phyloP scores from a whole-genome alignment of 257 asterid species.

The Plantago elongata region DNA sequence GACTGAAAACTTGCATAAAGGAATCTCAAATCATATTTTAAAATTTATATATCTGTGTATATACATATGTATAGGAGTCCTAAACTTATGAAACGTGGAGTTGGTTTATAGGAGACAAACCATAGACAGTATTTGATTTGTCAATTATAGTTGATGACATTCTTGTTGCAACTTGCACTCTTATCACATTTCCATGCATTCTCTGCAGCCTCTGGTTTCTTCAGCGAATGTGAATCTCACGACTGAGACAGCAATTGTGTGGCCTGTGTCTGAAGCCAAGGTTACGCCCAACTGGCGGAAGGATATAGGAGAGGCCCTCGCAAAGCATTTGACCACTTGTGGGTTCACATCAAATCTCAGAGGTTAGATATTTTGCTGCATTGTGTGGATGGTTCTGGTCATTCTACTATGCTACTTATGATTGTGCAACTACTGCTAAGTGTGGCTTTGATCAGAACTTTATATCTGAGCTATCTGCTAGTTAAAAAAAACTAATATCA shows the following conservation, averaged over 20 bases:
- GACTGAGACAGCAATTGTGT: constrained; percentile 86
- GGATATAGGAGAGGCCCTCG: constrained; percentile 86
- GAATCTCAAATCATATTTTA: too few relatives aligned
- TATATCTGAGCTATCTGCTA: constrained; percentile 8
- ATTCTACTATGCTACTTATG: constrained; percentile 17
- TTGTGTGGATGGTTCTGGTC: constrained; percentile 15
- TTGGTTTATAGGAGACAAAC: background rate
- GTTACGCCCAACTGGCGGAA: constrained; percentile 73
- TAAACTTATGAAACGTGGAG: background rate
- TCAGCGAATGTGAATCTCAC: constrained; percentile 89
- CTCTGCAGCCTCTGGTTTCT: constrained; percentile 78
- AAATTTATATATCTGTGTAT: background rate
- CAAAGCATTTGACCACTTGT: constrained; percentile 84
- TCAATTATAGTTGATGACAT: constrained; percentile 12
- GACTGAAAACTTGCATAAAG: too few relatives aligned
- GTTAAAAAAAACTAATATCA: constrained; percentile 9
- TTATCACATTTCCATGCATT: background rate
- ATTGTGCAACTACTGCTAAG: constrained; percentile 18
- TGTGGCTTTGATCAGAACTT: background rate
- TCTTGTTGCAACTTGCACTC: constrained; percentile 1
- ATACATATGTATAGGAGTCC: background rate
- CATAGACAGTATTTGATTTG: constrained; percentile 3
- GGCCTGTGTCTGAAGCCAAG: constrained; percentile 90
- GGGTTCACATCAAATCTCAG: constrained; percentile 65
- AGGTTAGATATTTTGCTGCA: constrained; percentile 44